Evolutionary conservation across 208 protist genomes (phyloP).

Genomic region (Giardia muris): DNA sequence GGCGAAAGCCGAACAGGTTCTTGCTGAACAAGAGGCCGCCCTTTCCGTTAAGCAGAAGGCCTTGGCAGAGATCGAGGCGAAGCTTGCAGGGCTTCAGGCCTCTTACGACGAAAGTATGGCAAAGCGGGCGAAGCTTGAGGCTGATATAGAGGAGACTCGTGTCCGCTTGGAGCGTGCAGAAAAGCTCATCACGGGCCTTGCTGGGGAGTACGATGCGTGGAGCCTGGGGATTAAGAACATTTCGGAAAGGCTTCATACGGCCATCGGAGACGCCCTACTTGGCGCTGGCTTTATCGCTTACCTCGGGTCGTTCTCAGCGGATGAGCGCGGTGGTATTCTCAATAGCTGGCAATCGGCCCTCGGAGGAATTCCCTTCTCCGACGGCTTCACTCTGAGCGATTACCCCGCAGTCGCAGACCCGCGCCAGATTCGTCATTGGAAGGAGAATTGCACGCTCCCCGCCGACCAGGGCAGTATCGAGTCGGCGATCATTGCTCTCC

Average conservation of each 20-base stretch:
- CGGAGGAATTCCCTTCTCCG: not conserved
- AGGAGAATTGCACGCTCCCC: slow-evolving; percentile 41
- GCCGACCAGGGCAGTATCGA: slow-evolving; percentile 43
- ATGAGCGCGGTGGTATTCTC: slow-evolving; percentile 56
- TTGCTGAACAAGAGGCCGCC: slow-evolving; percentile 62
- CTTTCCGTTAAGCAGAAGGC: slow-evolving; percentile 60
- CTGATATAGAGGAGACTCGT: slow-evolving; percentile 39
- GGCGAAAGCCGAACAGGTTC: slow-evolving; percentile 64
- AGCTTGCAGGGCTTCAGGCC: slow-evolving; percentile 45
- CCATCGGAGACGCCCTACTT: slow-evolving; percentile 52
- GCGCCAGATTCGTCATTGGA: slow-evolving; percentile 45
- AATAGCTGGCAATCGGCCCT: not conserved
- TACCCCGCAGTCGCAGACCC: slow-evolving; percentile 43
- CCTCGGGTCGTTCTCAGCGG: slow-evolving; percentile 75
- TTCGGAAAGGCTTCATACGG: not conserved
- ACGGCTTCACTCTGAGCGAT: not conserved
- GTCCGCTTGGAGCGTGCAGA: slow-evolving; percentile 49
- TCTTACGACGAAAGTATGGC: slow-evolving; percentile 39
- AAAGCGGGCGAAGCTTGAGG: slow-evolving; percentile 31
- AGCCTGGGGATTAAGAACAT: slow-evolving; percentile 48
- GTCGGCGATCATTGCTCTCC: slow-evolving; percentile 50
- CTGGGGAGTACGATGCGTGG: slow-evolving; percentile 82
- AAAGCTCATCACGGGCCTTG: slow-evolving; percentile 73
- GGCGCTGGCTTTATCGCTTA: slow-evolving; percentile 84
- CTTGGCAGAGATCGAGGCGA: slow-evolving; percentile 59